A percentile compares a stretch with the other conserved stretches of the same genome.
Conservation (phyloP, 305 asterid genomes). For the Ilex paraguariensis region DNA sequence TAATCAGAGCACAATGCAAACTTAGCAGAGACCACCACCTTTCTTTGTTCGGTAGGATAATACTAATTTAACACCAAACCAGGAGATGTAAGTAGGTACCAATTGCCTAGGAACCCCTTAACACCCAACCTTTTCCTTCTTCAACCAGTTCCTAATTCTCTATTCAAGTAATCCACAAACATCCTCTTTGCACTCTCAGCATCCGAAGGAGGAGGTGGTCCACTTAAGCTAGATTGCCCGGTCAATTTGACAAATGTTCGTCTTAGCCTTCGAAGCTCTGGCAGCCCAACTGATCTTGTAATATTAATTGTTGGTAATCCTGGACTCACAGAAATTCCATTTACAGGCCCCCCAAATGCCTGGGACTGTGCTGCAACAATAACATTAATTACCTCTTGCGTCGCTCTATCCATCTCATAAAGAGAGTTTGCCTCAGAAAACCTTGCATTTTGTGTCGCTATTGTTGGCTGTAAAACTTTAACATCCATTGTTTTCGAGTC, state of each 20-base stretch:
- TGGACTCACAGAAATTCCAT: slow-evolving; percentile 54
- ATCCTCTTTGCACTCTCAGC: slow-evolving; percentile 84
- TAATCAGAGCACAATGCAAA: too few species aligned
- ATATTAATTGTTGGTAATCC: slow-evolving; percentile 61
- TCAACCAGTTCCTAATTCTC: slow-evolving; percentile 57
- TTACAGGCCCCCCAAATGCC: slow-evolving; percentile 69
- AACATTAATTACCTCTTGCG: slow-evolving; percentile 68
- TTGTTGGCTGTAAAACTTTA: slow-evolving; percentile 82
- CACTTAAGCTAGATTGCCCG: slow-evolving; percentile 91
- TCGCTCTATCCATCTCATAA: slow-evolving; percentile 87
- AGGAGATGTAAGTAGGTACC: too few species aligned
- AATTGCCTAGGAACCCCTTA: not conserved
- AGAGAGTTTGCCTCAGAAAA: slow-evolving; percentile 70
- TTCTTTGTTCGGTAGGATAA: too few species aligned
- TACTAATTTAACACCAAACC: too few species aligned
- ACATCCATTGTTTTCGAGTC: slow-evolving; percentile 84
- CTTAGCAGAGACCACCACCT: too few species aligned
- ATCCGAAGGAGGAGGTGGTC: slow-evolving; percentile 87
- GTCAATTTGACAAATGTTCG: slow-evolving; percentile 81
- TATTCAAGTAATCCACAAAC: slow-evolving; percentile 90
- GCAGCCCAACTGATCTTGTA: slow-evolving; percentile 69
- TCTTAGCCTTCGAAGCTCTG: slow-evolving; percentile 80
- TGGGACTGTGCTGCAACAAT: slow-evolving; percentile 81
- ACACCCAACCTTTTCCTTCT: not conserved
- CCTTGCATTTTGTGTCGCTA: slow-evolving; percentile 75